Base-by-base conservation (phyloP, 495 filamentous ascomycete species). In the Jackrogersella multiformis region DNA sequence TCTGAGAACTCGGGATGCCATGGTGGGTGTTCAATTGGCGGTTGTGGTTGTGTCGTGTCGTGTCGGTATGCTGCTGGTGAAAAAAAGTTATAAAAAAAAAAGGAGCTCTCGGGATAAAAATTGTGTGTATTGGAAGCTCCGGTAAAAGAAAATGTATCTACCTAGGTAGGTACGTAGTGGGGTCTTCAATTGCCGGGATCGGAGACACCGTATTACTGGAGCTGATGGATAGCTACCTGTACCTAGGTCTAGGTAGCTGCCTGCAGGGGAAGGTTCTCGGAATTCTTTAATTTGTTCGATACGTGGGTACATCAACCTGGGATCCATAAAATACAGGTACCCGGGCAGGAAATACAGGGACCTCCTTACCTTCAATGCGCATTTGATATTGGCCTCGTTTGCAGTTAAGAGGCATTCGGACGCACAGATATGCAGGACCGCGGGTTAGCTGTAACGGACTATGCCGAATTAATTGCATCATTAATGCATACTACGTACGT, bases 1-100 rank as follows among this genome's bases (percentile, higher is more conserved):
- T 78, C 82, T 81, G 20, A 88, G 79, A 55, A 84, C 81, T 69
- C 86, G 80, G 67, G 85, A 76, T 64, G 83, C 83, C 82, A 86
- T 86, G 60, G 53, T 73, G 71, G 35, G 2, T 4, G 34, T 56
- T 63, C 68, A 71, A 71, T 71, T 62, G 61, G 23, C 4, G 28
- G 8, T 42, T 56, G 57, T 59, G 32, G n/a, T n/a, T n/a, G n/a
- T n/a, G n/a, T n/a, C n/a, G n/a, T n/a, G n/a, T n/a, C n/a, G n/a
- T n/a, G n/a, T n/a, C n/a, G n/a, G n/a, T n/a, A n/a, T n/a, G n/a
- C n/a, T n/a, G n/a, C n/a, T n/a, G n/a, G n/a, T n/a, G n/a, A n/a
- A n/a, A n/a, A n/a, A n/a, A n/a, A n/a, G n/a, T n/a, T n/a, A n/a
- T n/a, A n/a, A n/a, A n/a, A n/a, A n/a, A n/a, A n/a, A n/a, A n/a